Evolutionary conservation across 352 stramenopile genomes (phyloP), one percentile per base, ranked within the genome.

Genomic region (Globisporangium cystogenes): DNA sequence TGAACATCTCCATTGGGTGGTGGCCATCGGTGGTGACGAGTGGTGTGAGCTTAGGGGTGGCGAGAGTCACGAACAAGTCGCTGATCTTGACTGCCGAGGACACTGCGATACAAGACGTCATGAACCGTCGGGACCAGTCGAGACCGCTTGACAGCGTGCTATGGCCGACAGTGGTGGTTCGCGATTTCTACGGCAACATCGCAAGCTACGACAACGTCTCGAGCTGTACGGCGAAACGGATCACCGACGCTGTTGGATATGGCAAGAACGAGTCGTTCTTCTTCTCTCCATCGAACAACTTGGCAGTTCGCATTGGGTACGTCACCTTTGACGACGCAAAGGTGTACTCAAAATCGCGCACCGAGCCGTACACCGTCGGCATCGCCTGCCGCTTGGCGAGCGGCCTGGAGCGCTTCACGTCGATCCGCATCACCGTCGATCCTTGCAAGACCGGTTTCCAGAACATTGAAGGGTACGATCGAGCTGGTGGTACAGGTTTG

Each of bases 11-110:
- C 0, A 15, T 49, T 3, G 80, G 75, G 5, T 88, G 75, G 75
- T 88, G 80, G 80, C 80, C 80, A 4, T 8, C 31, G 0, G 67
- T 20, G n/a, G 77, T 87, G 3, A 88, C 71, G 1, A 88, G 76
- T 49, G 80, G 76, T 21, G 77, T 90, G 4, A 73, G 65, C 24
- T 31, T 88, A 20, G 67, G 69, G 2, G 37, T 68, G 3, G 43
- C 43, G 0, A 68, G 70, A 26, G 26, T 23, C 3, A 24, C 31
- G 18, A 47, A 53, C 20, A 35, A 26, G 27, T 50, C 27, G 8
- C 12, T 31, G 7, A 24, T 42, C 0, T 11, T 31, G 1, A 14
- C 33, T 1, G 16, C 29, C 4, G 40, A 55, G 7, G 42, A 45
- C 15, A 15, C 21, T 12, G 40, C 48, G 5, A 21, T 54, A 1